Percentiles rank a stretch among this genome's conserved stretches.
These are phyloP conservation scores for Bolboschoenoplectus hybrid DNA, from an alignment of 202 grass and related monocot genomes.

Conservation along the genomic window DNA sequence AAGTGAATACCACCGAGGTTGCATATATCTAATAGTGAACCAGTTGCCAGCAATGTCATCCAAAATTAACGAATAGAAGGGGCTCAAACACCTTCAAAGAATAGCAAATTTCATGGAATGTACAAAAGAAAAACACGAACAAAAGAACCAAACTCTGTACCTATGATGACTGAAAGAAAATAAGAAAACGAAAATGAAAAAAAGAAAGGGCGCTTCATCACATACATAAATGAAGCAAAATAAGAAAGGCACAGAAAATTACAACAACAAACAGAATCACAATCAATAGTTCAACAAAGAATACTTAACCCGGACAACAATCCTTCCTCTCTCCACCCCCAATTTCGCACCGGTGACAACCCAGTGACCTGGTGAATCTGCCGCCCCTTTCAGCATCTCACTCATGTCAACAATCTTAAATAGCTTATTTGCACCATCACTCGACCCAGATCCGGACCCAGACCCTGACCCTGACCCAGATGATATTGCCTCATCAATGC, in stretches of 20 bases:
- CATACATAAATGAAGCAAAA: slow-evolving; percentile 38
- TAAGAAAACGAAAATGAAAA: slow-evolving; percentile 61
- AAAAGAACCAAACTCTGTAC: slow-evolving; percentile 55
- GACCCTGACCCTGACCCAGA: slow-evolving; percentile 37
- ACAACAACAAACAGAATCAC: slow-evolving; percentile 54
- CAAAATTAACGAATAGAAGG: slow-evolving; percentile 3
- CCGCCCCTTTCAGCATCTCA: slow-evolving; percentile 77
- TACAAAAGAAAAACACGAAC: slow-evolving; percentile 42
- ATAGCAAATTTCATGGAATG: slow-evolving; percentile 30
- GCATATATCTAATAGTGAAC: not conserved
- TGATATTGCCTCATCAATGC: slow-evolving; percentile 61
- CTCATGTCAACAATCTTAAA: slow-evolving; percentile 85
- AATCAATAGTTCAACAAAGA: slow-evolving; percentile 98
- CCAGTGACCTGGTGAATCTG: slow-evolving; percentile 94
- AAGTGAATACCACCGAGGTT: not conserved
- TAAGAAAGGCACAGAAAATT: slow-evolving; percentile 27
- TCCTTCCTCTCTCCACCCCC: slow-evolving; percentile 88
- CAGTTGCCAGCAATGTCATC: not conserved
- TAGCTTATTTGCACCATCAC: slow-evolving; percentile 68
- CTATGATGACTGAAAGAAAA: slow-evolving; percentile 52
- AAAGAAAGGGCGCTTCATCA: slow-evolving; percentile 51
- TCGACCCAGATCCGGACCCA: slow-evolving; percentile 47
- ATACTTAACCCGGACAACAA: slow-evolving; percentile 92
- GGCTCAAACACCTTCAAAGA: slow-evolving; percentile 22
- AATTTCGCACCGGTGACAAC: slow-evolving; percentile 93